Conservation (phyloP, 2,329 filamentous ascomycete species). For the Nemania sp. region DNA sequence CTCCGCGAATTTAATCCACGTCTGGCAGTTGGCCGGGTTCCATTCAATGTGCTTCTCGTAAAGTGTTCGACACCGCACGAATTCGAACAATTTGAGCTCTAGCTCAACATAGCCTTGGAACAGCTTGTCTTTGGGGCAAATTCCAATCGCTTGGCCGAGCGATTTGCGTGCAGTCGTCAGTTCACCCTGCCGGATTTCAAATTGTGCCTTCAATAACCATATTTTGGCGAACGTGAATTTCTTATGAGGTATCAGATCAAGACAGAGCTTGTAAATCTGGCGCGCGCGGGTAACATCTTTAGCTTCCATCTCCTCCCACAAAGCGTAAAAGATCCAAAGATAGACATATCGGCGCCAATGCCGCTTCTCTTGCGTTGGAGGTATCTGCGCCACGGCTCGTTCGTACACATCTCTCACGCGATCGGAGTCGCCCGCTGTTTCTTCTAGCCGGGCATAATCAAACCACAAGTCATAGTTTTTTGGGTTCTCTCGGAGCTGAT, state of each 20-base stretch:
- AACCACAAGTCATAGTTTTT: slow-evolving; percentile 99
- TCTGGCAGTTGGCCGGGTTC: slow-evolving; percentile 86
- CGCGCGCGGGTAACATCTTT: slow-evolving; percentile 77
- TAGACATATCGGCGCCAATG: slow-evolving; percentile 98
- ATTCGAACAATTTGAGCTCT: slow-evolving; percentile 93
- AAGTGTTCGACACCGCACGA: slow-evolving; percentile 83
- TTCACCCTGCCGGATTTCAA: slow-evolving; percentile 86
- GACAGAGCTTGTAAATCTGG: slow-evolving; percentile 87
- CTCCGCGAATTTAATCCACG: slow-evolving; percentile 96
- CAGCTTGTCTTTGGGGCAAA: slow-evolving; percentile 93
- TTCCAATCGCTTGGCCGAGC: slow-evolving; percentile 85
- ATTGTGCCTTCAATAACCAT: slow-evolving; percentile 91
- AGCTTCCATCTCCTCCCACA: slow-evolving; percentile 90
- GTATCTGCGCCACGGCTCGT: slow-evolving; percentile 90
- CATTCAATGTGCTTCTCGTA: slow-evolving; percentile 94
- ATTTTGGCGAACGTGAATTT: slow-evolving; percentile 97
- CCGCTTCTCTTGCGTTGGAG: slow-evolving; percentile 92
- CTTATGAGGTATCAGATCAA: slow-evolving; percentile 89
- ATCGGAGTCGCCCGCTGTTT: slow-evolving; percentile 79
- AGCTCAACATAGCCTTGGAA: slow-evolving; percentile 93
- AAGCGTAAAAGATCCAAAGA: slow-evolving; percentile 94
- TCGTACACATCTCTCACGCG: slow-evolving; percentile 92
- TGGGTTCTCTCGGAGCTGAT: slow-evolving; percentile 88
- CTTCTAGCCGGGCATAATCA: slow-evolving; percentile 89
- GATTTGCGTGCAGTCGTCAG: slow-evolving; percentile 82